These are phyloP conservation scores for Coemansia reversa DNA, from an alignment of 192 early-diverging fungal species.

Conservation along the genomic window DNA sequence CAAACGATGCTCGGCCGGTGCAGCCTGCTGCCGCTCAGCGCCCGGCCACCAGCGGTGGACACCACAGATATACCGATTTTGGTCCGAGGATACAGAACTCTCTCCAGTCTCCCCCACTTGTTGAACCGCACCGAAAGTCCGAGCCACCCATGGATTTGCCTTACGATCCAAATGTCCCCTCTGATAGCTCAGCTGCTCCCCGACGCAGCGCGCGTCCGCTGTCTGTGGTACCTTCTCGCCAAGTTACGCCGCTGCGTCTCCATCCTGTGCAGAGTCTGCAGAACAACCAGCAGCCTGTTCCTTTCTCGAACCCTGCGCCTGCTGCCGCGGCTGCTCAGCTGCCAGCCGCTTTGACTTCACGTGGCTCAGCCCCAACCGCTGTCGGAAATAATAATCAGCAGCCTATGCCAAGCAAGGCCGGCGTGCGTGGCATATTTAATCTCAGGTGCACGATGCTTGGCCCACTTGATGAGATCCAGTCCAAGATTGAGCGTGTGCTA, in stretches of 20 bases:
- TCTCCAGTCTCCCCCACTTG: conserved; percentile 1
- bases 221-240: conserved; percentile 40
- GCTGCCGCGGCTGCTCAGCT: conserved; percentile 31
- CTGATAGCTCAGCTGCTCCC: conserved; percentile 6
- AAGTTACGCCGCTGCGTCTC: conserved; percentile 37
- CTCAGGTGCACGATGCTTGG: conserved; percentile 46
- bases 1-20: conserved; percentile 16
- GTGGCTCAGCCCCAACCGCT: conserved; percentile 23
- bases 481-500: conserved; percentile 30
- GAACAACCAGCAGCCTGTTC: conserved; percentile 14
- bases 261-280: conserved; percentile 40
- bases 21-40: conserved; percentile 21
- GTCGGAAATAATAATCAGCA: conserved; percentile 12
- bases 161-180: conserved; percentile 11
- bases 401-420: conserved; percentile 10
- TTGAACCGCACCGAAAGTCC: conserved; percentile 39
- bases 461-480: conserved; percentile 36
- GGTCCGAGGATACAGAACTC: conserved; percentile 19
- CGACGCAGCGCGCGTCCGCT: conserved; percentile 34
- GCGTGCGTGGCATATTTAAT: conserved; percentile 38
- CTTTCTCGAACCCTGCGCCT: conserved; percentile 23
- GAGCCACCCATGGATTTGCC: conserved; percentile 39
- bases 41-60: conserved; percentile 46
- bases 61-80: conserved; percentile 48
- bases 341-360: conserved; percentile 39